phyloP scores from a whole-genome alignment of 108 stramenopile genomes.

The Skeletonema menzelii region DNA sequence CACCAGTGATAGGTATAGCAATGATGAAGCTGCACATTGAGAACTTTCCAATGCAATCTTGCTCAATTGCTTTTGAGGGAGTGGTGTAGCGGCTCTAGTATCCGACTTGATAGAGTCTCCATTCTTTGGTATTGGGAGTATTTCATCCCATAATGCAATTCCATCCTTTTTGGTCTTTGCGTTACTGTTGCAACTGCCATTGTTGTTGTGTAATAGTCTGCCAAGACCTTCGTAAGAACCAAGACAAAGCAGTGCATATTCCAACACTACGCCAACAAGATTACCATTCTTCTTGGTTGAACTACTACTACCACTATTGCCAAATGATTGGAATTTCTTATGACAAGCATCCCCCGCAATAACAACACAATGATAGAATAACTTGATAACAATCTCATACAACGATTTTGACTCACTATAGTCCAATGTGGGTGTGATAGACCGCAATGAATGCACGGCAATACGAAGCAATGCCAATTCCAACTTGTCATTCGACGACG shows the following conservation, averaged over 20 bases:
- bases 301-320: neutral
- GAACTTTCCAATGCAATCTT: slow-evolving; percentile 36
- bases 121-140: slow-evolving; percentile 5
- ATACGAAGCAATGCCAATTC: slow-evolving; percentile 23
- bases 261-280: neutral
- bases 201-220: neutral
- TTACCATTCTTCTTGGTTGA: neutral
- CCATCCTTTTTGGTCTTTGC: neutral
- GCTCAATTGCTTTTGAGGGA: slow-evolving; percentile 25
- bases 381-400: slow-evolving; percentile 9
- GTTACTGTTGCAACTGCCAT: no score
- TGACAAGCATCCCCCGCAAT: slow-evolving; percentile 26
- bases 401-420: neutral
- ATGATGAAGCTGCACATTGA: slow-evolving; percentile 22
- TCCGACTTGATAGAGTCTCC: neutral
- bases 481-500: neutral
- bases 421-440: slow-evolving; percentile 3
- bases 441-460: slow-evolving; percentile 12
- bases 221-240: slow-evolving; percentile 33
- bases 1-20: slow-evolving; percentile 21
- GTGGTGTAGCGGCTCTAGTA: neutral
- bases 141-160: slow-evolving; percentile 28
- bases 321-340: slow-evolving; percentile 11
- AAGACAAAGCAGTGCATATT: slow-evolving; percentile 31
- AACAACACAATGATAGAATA: slow-evolving; percentile 35